A percentile compares a stretch with the other conserved stretches of the same genome.
phyloP scores from a whole-genome alignment of 208 protist species.

The Leishmania tropica region DNA sequence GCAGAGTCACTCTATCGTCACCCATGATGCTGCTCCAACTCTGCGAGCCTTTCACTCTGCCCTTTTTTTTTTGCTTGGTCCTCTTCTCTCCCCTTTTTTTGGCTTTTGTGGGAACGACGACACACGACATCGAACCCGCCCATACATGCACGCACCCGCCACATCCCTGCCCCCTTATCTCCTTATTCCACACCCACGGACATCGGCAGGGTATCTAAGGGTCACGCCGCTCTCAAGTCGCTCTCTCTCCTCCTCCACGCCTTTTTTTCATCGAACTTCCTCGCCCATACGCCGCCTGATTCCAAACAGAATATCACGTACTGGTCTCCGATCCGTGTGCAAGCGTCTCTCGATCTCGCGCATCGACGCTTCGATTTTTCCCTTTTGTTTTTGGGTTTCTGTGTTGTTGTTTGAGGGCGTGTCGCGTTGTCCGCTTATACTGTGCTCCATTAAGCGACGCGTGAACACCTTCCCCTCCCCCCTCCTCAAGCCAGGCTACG shows the following conservation, averaged over 20 bases:
- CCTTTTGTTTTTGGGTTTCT: not conserved
- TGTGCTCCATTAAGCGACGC: slow-evolving; percentile 10
- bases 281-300: not conserved
- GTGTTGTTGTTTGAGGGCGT: not conserved
- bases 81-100: not conserved
- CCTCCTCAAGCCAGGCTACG: not conserved
- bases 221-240: not conserved
- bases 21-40: not conserved
- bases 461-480: not conserved
- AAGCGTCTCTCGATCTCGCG: not conserved
- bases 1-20: not conserved
- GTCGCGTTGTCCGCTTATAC: not conserved
- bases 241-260: not conserved
- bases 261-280: not conserved
- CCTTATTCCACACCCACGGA: not conserved
- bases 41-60: not conserved
- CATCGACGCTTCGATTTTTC: not conserved
- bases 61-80: not conserved
- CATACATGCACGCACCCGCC: not conserved
- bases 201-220: not conserved
- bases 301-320: not conserved
- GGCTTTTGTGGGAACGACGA: not conserved
- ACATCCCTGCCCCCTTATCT: not conserved
- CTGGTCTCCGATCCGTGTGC: not conserved
- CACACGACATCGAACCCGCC: not conserved